phyloP scores from a whole-genome alignment of 345 rosid genomes.

The Populus nigra region DNA sequence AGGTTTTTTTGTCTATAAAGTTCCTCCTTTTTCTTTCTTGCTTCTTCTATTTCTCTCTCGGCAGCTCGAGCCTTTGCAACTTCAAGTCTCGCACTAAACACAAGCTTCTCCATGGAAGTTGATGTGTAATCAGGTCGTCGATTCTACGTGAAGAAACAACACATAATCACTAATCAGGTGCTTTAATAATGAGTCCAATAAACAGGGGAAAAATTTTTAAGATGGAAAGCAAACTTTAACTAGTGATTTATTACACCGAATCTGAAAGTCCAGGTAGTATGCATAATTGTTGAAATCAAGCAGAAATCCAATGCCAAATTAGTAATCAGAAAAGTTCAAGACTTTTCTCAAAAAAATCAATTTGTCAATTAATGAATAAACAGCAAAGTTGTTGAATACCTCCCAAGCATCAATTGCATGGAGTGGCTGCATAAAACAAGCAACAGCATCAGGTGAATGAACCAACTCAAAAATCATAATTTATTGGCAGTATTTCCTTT shows the following conservation, averaged over 20 bases:
- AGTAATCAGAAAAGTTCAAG: conserved; percentile 6
- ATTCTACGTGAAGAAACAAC: conserved; percentile 41
- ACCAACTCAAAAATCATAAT: not conserved
- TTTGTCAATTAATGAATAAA: not conserved
- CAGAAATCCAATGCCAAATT: conserved; percentile 9
- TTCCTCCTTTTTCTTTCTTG: conserved; percentile 28
- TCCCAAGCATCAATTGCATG: conserved; percentile 95
- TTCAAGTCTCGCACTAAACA: conserved; percentile 65
- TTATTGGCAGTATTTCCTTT: not conserved
- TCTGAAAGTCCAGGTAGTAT: conserved; percentile 88
- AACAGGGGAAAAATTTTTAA: not conserved
- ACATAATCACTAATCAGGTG: not conserved
- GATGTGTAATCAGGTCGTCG: conserved; percentile 65
- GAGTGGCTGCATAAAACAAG: conserved; percentile 68
- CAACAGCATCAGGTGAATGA: conserved; percentile 20
- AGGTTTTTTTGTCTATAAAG: not conserved
- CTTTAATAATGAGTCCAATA: not conserved
- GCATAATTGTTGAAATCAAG: conserved; percentile 70
- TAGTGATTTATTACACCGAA: conserved; percentile 7
- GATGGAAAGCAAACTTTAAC: conserved; percentile 2
- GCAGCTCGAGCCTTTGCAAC: conserved; percentile 56
- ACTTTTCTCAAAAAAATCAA: not conserved
- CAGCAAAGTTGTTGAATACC: conserved; percentile 38
- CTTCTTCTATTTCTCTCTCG: conserved; percentile 64
- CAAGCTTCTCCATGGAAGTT: conserved; percentile 70